Conservation (phyloP, 2,329 filamentous ascomycete species). For the Didymella pomorum region DNA sequence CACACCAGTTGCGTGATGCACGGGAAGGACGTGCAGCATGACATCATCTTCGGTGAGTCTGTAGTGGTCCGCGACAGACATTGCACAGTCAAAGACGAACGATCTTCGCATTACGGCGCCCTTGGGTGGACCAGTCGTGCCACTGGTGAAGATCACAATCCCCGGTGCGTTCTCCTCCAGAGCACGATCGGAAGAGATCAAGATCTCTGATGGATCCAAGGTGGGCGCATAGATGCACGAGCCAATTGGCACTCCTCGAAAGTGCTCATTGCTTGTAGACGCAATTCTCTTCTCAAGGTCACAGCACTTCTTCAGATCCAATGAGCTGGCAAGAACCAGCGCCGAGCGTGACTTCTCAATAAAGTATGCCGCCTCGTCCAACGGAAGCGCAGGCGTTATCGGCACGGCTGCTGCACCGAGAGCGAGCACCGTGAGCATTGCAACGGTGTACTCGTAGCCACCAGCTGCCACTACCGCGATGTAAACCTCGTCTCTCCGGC, state of each 20-base stretch:
- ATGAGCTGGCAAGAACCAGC: constrained; percentile 51
- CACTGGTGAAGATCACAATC: constrained; percentile 58
- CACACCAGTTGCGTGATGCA: constrained; percentile 49
- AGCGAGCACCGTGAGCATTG: constrained; percentile 57
- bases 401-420: constrained; percentile 58
- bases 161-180: constrained; percentile 53
- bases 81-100: constrained; percentile 49
- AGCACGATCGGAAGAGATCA: constrained; percentile 53
- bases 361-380: constrained; percentile 58
- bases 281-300: constrained; percentile 38
- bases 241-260: constrained; percentile 50
- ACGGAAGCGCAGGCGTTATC: constrained; percentile 53
- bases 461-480: constrained; percentile 57
- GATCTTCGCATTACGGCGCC: constrained; percentile 56
- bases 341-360: constrained; percentile 51
- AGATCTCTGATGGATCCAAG: constrained; percentile 45
- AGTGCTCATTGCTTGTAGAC: constrained; percentile 41
- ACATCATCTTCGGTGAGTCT: constrained; percentile 43
- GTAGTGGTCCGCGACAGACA: constrained; percentile 47
- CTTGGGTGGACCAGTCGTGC: constrained; percentile 57
- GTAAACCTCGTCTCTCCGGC: constrained; percentile 52
- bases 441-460: constrained; percentile 60
- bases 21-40: constrained; percentile 47
- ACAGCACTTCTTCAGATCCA: constrained; percentile 42
- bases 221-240: constrained; percentile 43